Evolutionary conservation across 306 rosid species (phyloP).

Genomic region (Calophaca sinica): DNA sequence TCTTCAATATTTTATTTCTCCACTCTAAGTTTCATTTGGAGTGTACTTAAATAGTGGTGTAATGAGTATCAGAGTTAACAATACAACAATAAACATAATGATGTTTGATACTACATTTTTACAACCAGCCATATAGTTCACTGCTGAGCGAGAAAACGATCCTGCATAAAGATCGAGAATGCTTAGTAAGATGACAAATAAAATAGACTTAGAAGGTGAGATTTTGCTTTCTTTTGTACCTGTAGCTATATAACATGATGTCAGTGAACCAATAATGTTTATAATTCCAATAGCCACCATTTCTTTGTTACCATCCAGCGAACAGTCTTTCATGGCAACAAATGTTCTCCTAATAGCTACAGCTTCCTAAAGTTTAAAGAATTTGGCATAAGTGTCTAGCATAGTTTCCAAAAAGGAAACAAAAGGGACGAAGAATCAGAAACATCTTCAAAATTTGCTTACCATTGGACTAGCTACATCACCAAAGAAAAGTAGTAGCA

Average conservation of each 20-base stretch:
- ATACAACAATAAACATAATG: too few relatives aligned
- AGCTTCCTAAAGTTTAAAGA: slow-evolving; percentile 65
- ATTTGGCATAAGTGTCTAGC: background rate
- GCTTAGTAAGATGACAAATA: too few relatives aligned
- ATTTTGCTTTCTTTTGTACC: slow-evolving; percentile 45
- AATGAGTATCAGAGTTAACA: too few relatives aligned
- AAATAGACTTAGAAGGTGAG: too few relatives aligned
- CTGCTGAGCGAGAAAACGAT: too few relatives aligned
- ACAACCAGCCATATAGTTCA: too few relatives aligned
- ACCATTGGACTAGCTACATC: slow-evolving; percentile 39
- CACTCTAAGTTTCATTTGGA: too few relatives aligned
- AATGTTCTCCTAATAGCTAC: slow-evolving; percentile 93
- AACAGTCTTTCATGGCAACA: slow-evolving; percentile 77
- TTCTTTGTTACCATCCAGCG: slow-evolving; percentile 85
- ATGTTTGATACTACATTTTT: too few relatives aligned
- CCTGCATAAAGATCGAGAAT: too few relatives aligned
- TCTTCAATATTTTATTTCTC: too few relatives aligned
- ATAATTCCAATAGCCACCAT: slow-evolving; percentile 92
- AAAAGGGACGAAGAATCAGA: background rate
- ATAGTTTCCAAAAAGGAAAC: background rate
- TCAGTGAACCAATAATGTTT: slow-evolving; percentile 81
- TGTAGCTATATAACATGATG: slow-evolving; percentile 85
- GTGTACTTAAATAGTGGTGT: too few relatives aligned
- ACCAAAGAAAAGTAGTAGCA: too few relatives aligned
- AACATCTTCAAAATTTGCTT: slow-evolving; percentile 31